phyloP scores from a whole-genome alignment of 2,329 filamentous ascomycete species.

The Truncatella angustata region DNA sequence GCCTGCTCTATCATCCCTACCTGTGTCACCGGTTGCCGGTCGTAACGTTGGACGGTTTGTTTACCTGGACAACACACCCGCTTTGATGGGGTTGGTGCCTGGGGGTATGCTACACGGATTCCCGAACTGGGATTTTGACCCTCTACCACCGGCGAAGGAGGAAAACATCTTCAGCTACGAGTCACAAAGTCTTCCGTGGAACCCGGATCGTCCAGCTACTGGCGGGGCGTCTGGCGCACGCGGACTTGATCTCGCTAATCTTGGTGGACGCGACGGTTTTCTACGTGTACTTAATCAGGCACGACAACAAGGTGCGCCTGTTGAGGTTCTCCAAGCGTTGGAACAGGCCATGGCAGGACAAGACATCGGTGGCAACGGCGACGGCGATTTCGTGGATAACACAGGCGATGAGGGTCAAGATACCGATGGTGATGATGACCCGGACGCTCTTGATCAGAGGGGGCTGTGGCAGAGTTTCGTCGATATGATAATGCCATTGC shows the following conservation, averaged over 20 bases:
- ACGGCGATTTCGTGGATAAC: conserved; percentile 3
- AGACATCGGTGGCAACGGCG: conserved; percentile 11
- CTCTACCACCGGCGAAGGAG: conserved; percentile 66
- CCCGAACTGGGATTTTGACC: conserved; percentile 76
- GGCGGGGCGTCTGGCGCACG: conserved; percentile 7
- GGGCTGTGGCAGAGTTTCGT: conserved; percentile 11
- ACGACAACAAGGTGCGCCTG: conserved; percentile 18
- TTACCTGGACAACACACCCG: conserved; percentile 72
- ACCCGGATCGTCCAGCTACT: conserved; percentile 16
- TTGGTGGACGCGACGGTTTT: conserved; percentile 8
- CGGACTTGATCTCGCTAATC: conserved; percentile 9
- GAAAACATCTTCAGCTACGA: conserved; percentile 50
- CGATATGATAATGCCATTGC: conserved; percentile 12
- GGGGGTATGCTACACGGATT: conserved; percentile 59
- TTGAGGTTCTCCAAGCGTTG: conserved; percentile 17
- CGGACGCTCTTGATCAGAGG: neutral
- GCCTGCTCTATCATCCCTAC: conserved; percentile 37
- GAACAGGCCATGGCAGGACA: conserved; percentile 17
- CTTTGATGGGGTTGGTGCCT: conserved; percentile 69
- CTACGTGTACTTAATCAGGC: conserved; percentile 18
- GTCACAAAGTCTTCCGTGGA: conserved; percentile 43
- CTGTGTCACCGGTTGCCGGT: conserved; percentile 36
- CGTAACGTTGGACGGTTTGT: conserved; percentile 69
- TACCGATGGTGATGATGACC: neutral
- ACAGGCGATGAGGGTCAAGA: conserved; percentile 10